Percentiles rank a stretch among this genome's conserved stretches.
These are phyloP conservation scores for Cryptococcus sp. DNA, from an alignment of 1,284 basidiomycete species.

Conservation along the genomic window DNA sequence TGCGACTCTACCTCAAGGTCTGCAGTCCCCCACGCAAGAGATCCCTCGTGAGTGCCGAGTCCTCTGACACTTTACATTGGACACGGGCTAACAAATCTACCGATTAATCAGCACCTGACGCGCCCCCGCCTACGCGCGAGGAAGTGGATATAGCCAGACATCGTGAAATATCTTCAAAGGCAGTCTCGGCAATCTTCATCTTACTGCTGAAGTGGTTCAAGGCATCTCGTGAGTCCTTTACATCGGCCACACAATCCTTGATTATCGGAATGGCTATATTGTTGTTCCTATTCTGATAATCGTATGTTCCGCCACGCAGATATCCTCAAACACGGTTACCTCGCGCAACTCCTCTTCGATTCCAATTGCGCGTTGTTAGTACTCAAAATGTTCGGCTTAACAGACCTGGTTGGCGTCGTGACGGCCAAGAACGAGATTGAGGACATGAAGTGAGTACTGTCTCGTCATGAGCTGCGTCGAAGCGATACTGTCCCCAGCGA, in stretches of 20 bases:
- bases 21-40: constrained; percentile 54
- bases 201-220: constrained; percentile 98
- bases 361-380: constrained; percentile 93
- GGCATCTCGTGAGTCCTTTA: constrained; percentile 73
- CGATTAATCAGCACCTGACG: constrained; percentile 51
- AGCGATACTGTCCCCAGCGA: too few species aligned
- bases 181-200: constrained; percentile 90
- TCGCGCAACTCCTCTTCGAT: constrained; percentile 91
- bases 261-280: not conserved
- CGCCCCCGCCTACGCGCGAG: constrained; percentile 78
- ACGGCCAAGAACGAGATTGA: constrained; percentile 85
- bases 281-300: not conserved
- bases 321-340: constrained; percentile 97
- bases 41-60: constrained; percentile 60
- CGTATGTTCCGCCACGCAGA: constrained; percentile 58
- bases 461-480: not conserved
- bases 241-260: not conserved
- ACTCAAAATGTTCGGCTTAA: constrained; percentile 96
- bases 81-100: not conserved
- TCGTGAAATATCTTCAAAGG: constrained; percentile 96
- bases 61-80: too few species aligned
- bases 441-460: constrained; percentile 71
- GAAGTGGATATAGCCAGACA: constrained; percentile 94
- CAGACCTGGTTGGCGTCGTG: constrained; percentile 82
- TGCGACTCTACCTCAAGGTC: constrained; percentile 64